Evolutionary conservation across 1,284 basidiomycete genomes (phyloP).

Genomic region (Rhodofomes roseus): DNA sequence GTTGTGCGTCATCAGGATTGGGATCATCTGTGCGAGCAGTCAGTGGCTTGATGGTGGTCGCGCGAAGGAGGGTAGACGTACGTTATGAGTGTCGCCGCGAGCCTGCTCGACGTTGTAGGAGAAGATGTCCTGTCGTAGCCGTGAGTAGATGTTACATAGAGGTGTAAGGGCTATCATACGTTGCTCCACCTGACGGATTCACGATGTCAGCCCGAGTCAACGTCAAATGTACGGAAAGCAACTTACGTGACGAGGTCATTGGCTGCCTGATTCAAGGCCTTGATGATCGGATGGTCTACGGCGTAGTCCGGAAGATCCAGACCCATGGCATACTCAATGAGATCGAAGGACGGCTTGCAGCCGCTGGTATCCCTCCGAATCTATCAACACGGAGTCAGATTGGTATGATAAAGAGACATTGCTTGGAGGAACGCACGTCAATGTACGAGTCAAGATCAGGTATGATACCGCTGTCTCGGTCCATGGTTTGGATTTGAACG

Average conservation of each 20-base stretch:
- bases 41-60: not conserved
- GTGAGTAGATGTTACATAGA: not conserved
- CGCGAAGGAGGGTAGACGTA: slow-evolving; percentile 4
- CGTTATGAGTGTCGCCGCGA: slow-evolving; percentile 35
- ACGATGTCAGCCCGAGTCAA: not conserved
- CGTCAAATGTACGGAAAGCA: not conserved
- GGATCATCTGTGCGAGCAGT: slow-evolving; percentile 21
- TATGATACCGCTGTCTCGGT: slow-evolving; percentile 28
- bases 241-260: slow-evolving; percentile 37
- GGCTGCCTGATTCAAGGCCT: slow-evolving; percentile 33
- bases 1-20: slow-evolving; percentile 24
- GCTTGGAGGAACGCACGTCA: slow-evolving; percentile 17
- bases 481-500: slow-evolving; percentile 31
- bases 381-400: slow-evolving; percentile 3
- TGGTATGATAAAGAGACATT: not conserved
- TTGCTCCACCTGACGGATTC: slow-evolving; percentile 31
- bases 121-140: slow-evolving; percentile 32
- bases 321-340: slow-evolving; percentile 38
- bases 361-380: slow-evolving; percentile 27
- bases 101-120: slow-evolving; percentile 38
- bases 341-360: slow-evolving; percentile 36
- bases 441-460: slow-evolving; percentile 39
- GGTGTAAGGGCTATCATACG: slow-evolving; percentile 17
- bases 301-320: slow-evolving; percentile 37
- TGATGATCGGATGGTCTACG: slow-evolving; percentile 33